Evolutionary conservation across 2,329 filamentous ascomycete genomes (phyloP).

Genomic region (Penicillium oxalicum): DNA sequence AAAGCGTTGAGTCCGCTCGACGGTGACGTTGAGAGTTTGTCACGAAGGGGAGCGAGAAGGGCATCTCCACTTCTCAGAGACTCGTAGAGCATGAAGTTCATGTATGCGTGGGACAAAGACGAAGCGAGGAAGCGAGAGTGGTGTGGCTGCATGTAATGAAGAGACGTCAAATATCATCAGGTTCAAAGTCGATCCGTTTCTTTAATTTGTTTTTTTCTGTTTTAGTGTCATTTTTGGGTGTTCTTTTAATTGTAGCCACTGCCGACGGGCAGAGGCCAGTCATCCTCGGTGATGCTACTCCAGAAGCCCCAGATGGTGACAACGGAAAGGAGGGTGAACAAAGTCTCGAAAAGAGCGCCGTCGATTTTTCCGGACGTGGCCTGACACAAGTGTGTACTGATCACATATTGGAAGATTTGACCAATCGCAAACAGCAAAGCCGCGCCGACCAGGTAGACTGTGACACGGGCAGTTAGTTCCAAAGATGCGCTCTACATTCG

Average conservation of each 20-base stretch:
- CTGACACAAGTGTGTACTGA: constrained; percentile 84
- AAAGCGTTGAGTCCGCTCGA: constrained; percentile 7
- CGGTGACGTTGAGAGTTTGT: constrained; percentile 6
- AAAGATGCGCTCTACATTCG: not conserved
- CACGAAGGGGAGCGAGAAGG: constrained; percentile 9
- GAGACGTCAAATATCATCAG: too few species aligned
- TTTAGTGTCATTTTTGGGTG: not conserved
- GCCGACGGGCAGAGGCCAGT: constrained; percentile 66
- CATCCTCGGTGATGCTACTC: constrained; percentile 98
- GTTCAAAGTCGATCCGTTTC: too few species aligned
- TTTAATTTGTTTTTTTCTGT: too few species aligned
- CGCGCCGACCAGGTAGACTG: constrained; percentile 68
- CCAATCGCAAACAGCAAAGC: constrained; percentile 80
- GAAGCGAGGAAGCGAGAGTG: not conserved
- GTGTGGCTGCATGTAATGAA: not conserved
- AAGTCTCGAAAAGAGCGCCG: constrained; percentile 82
- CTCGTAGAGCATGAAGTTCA: constrained; percentile 4
- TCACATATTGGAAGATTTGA: constrained; percentile 92
- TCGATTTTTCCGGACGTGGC: constrained; percentile 82
- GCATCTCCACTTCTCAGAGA: not conserved
- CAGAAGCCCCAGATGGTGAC: constrained; percentile 88
- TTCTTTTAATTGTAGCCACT: constrained; percentile 28
- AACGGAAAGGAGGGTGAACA: constrained; percentile 84
- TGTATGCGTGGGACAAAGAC: constrained; percentile 9
- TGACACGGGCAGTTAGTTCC: constrained; percentile 7